Evolutionary conservation across 805 yeast species (phyloP).

Genomic region (Sporopachydermia quercuum): DNA sequence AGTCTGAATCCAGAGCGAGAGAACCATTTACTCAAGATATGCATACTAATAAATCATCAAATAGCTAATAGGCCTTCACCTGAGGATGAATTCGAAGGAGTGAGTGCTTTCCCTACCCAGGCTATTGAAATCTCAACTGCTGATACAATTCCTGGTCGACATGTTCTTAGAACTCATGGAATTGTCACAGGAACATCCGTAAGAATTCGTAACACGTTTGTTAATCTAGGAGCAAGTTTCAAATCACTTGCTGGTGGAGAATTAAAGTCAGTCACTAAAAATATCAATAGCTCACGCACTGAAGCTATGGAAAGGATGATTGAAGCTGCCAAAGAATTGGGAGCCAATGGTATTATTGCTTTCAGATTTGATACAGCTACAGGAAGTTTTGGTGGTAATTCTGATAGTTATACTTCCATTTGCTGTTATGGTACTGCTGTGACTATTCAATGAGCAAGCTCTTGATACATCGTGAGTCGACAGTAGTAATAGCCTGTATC

Average conservation of each 20-base stretch:
- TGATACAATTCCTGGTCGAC: conserved; percentile 11
- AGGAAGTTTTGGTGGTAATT: conserved; percentile 5
- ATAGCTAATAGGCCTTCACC: too few species aligned
- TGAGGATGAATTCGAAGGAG: too few species aligned
- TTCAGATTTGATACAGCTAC: conserved; percentile 9
- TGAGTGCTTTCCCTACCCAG: too few species aligned
- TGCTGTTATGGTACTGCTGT: conserved; percentile 13
- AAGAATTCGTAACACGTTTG: conserved; percentile 8
- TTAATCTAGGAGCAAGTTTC: conserved; percentile 9
- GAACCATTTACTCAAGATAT: too few species aligned
- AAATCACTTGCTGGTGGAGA: conserved; percentile 12
- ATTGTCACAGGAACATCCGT: conserved; percentile 12
- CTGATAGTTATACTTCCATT: conserved; percentile 7
- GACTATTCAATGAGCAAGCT: too few species aligned
- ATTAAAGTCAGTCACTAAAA: conserved; percentile 9
- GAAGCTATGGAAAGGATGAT: conserved; percentile 11
- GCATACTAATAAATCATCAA: too few species aligned
- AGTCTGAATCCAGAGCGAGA: too few species aligned
- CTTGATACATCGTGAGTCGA: too few species aligned
- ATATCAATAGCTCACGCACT: conserved; percentile 9
- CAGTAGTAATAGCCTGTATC: too few species aligned
- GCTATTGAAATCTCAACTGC: conserved; percentile 10
- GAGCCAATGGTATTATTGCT: conserved; percentile 12
- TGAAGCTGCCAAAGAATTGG: conserved; percentile 8
- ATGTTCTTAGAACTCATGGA: conserved; percentile 8